A percentile compares a stretch with the other conserved stretches of the same genome.
These are phyloP conservation scores for Amanita rubescens DNA, from an alignment of 768 basidiomycete species.

Conservation along the genomic window DNA sequence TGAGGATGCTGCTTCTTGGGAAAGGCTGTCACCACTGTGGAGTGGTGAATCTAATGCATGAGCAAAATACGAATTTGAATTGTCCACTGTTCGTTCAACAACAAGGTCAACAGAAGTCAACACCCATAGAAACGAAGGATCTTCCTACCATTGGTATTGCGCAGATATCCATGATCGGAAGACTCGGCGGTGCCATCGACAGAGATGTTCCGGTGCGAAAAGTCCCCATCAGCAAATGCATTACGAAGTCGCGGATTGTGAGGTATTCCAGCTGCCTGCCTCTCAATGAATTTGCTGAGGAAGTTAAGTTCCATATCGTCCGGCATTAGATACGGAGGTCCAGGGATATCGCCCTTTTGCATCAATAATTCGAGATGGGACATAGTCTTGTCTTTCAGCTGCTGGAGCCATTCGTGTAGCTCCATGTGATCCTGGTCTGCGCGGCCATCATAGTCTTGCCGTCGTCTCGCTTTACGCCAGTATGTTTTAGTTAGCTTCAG, in stretches of 20 bases:
- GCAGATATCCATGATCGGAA: conserved; percentile 34
- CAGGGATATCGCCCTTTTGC: conserved; percentile 83
- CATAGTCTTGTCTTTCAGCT: conserved; percentile 86
- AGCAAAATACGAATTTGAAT: conserved; percentile 28
- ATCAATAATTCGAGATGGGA: conserved; percentile 80
- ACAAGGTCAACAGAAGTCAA: not conserved
- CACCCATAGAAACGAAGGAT: not conserved
- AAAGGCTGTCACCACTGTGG: conserved; percentile 42
- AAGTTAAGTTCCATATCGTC: conserved; percentile 73
- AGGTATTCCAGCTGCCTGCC: conserved; percentile 65
- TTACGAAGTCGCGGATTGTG: conserved; percentile 78
- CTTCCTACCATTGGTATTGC: conserved; percentile 23
- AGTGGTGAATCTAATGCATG: conserved; percentile 48
- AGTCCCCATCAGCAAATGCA: conserved; percentile 26
- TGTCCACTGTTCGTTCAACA: conserved; percentile 31
- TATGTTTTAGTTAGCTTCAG: conserved; percentile 82
- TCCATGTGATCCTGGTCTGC: conserved; percentile 90
- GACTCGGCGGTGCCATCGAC: conserved; percentile 41
- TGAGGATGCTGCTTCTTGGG: conserved; percentile 52
- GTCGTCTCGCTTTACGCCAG: conserved; percentile 75
- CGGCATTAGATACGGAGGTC: conserved; percentile 76
- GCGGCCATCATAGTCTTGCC: conserved; percentile 79
- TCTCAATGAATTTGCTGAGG: conserved; percentile 76
- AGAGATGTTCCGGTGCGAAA: conserved; percentile 37
- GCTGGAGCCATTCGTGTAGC: conserved; percentile 81